A percentile compares a stretch with the other conserved stretches of the same genome.
Evolutionary conservation across 179 eudicot species (phyloP).

Genomic region (Drosera spatulata): DNA sequence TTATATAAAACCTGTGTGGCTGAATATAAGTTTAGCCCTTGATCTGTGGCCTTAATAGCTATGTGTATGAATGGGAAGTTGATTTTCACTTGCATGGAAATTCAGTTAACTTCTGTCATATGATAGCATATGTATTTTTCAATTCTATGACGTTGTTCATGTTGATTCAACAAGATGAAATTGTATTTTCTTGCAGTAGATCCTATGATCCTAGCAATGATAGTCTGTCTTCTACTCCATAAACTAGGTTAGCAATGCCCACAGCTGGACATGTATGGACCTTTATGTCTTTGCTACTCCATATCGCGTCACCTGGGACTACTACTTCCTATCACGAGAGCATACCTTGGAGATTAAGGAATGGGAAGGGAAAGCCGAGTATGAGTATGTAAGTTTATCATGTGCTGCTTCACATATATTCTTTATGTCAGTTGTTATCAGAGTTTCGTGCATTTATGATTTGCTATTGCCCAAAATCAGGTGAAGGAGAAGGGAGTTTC

Average conservation of each 20-base stretch:
- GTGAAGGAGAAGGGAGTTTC: constrained; percentile 75
- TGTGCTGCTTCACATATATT: not conserved
- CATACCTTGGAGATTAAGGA: constrained; percentile 75
- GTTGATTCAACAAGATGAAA: not conserved
- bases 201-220: constrained; percentile 2
- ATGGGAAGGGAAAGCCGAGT: constrained; percentile 87
- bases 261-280: constrained; percentile 98
- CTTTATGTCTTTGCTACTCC: constrained; percentile 95
- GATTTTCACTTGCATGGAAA: no score
- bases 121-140: no score
- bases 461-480: constrained; percentile 25
- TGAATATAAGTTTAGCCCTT: no score
- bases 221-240: constrained; percentile 8
- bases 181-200: not conserved
- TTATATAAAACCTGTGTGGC: no score
- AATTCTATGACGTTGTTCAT: not conserved
- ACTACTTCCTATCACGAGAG: constrained; percentile 68
- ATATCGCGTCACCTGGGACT: constrained; percentile 97
- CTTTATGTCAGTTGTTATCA: not conserved
- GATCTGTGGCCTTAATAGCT: no score
- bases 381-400: constrained; percentile 68
- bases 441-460: not conserved
- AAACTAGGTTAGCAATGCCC: constrained; percentile 67
- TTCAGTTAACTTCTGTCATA: no score
- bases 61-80: no score